Evolutionary conservation across 164 flowering plant species (phyloP).

Genomic region (Liriodendron chinense): DNA sequence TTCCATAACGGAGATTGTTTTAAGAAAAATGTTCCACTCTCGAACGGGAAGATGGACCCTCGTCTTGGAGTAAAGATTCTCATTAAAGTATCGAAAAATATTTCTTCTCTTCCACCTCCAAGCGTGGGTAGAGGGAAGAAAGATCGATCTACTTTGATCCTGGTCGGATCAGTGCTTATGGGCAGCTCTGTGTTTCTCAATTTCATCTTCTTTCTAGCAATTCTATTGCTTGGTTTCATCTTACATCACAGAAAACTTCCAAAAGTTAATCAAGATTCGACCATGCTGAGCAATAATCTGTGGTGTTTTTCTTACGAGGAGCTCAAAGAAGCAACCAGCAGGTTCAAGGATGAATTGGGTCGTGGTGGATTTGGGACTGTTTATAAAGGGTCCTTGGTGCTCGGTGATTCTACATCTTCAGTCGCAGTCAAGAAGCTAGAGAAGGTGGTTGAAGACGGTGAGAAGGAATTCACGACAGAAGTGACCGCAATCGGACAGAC

Average conservation of each 20-base stretch:
- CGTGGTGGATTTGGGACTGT: conserved; percentile 4
- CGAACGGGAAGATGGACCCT: conserved; percentile 10
- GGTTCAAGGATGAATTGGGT: conserved; percentile 6
- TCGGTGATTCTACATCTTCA: neutral
- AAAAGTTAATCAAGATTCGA: neutral
- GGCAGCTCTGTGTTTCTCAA: conserved; percentile 7
- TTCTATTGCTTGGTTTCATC: conserved; percentile 19
- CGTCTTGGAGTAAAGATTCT: conserved; percentile 9
- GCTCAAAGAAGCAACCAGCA: conserved; percentile 7
- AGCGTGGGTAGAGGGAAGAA: neutral
- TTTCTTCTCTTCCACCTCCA: neutral
- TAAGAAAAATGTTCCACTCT: conserved; percentile 18
- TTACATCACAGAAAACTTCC: neutral
- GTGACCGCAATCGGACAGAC: conserved; percentile 12
- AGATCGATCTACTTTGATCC: neutral
- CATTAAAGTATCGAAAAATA: conserved; percentile 11
- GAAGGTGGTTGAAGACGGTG: conserved; percentile 2
- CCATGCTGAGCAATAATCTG: neutral
- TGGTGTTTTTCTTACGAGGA: conserved; percentile 7
- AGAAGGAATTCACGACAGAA: conserved; percentile 18
- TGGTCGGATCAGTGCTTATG: conserved; percentile 3
- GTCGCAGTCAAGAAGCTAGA: conserved; percentile 18
- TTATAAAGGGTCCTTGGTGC: conserved; percentile 7
- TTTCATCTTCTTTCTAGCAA: neutral
- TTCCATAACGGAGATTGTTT: conserved; percentile 9